Evolutionary conservation across 2,329 filamentous ascomycete genomes (phyloP).

Genomic region (Cladosporium sp.): DNA sequence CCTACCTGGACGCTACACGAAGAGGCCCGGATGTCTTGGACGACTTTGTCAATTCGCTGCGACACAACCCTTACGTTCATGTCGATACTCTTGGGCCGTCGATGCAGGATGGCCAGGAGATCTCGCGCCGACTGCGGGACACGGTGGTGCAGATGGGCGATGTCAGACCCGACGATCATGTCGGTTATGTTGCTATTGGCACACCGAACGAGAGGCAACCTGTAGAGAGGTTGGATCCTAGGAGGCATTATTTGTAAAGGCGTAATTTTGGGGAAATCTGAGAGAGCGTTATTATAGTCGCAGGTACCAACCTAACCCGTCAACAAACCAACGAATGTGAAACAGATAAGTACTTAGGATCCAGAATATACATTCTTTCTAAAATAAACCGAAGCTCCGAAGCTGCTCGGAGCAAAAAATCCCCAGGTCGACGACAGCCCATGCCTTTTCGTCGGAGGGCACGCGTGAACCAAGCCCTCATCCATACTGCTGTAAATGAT

Average conservation of each 20-base stretch:
- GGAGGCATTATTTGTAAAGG: not conserved
- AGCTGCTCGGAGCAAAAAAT: no score
- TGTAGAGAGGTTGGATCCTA: not conserved
- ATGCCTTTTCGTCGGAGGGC: no score
- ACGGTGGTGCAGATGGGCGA: constrained; percentile 23
- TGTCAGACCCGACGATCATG: constrained; percentile 21
- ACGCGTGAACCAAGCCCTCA: no score
- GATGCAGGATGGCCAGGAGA: not conserved
- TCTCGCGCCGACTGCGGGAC: not conserved
- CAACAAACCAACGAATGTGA: no score
- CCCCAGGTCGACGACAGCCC: no score
- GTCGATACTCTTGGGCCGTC: not conserved
- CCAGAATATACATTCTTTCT: no score
- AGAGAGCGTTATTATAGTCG: no score
- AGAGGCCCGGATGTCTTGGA: not conserved
- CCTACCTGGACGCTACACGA: not conserved
- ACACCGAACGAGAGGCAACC: constrained; percentile 13
- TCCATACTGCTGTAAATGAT: not conserved
- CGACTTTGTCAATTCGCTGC: not conserved
- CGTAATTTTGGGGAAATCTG: no score
- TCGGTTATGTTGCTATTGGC: constrained; percentile 22
- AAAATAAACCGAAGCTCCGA: no score
- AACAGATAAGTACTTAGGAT: no score
- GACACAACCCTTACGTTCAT: not conserved
- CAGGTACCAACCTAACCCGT: no score